Conservation (phyloP, 78 protist species). For the Dictyostelium citrinum region DNA sequence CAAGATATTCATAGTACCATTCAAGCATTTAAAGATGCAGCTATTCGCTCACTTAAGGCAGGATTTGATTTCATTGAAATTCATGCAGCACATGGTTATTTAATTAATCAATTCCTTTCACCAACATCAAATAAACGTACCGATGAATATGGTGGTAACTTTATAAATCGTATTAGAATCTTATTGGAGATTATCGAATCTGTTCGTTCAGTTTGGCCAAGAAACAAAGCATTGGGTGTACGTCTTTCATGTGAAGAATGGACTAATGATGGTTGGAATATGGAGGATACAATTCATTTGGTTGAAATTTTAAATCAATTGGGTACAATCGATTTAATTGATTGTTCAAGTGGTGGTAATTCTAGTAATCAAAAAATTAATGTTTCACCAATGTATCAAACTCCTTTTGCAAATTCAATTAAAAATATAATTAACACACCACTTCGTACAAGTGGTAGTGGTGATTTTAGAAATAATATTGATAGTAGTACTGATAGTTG, state of each 20-base stretch:
- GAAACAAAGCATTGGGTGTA: neutral
- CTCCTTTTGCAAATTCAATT: constrained; percentile 26
- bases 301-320: neutral
- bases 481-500: neutral
- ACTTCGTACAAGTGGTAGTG: neutral
- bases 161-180: constrained; percentile 84
- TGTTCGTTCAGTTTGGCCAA: constrained; percentile 38
- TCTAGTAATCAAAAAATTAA: neutral
- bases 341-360: constrained; percentile 49
- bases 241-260: constrained; percentile 31
- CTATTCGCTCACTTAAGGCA: constrained; percentile 55
- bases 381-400: constrained; percentile 26
- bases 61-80: constrained; percentile 86
- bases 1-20: constrained; percentile 45
- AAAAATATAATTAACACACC: neutral
- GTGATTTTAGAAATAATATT: neutral
- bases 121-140: constrained; percentile 84
- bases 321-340: constrained; percentile 28
- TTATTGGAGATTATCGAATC: constrained; percentile 50
- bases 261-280: constrained; percentile 39
- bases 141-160: constrained; percentile 90
- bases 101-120: constrained; percentile 72
- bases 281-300: constrained; percentile 20
- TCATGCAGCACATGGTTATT: constrained; percentile 90
- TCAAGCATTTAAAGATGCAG: constrained; percentile 61